Evolutionary conservation across 441 rosid species (phyloP), one percentile per base, ranked within the genome.

Genomic region (Aleurites moluccanus): DNA sequence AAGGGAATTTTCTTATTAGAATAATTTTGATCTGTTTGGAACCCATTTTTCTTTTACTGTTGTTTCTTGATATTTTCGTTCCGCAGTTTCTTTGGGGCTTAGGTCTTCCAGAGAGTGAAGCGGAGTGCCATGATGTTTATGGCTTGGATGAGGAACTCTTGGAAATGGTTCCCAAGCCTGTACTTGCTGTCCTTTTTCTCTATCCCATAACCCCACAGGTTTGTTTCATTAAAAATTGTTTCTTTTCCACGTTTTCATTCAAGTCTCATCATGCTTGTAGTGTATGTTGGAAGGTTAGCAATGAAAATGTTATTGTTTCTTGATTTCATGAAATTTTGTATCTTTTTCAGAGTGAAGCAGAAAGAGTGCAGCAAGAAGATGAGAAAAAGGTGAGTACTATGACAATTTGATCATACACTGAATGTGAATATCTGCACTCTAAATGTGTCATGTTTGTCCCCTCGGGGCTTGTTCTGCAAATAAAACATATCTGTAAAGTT

Each of bases 141-240:
- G 97, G 97, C 6, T 86, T 93, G 75, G 99, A 96, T 59, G 94
- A 86, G 0, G 99, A 92, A 53, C 97, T 93, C 38, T 78, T 96
- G 52, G 94, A 83, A 70, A 91, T 91, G 92, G 97, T 96, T 80
- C 97, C 96, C 0, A 84, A 91, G 80, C 97, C 97, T 76, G 96
- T 92, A 10, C 92, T 90, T 40, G 99, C 98, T 61, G 98, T 96
- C 66, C 84, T 93, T 75, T 92, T 91, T 80, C 97, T 96, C 53
- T 92, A 85, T 80, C 99, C 99, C 10, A 18, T 92, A 66, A 92
- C 96, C 28, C 70, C 85, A 23, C 80, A 89, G 97, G 97, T 93
- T 42, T 80, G 28, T 49, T 75, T 59, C n/a, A 18, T 40, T 38
- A 10, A 71, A 23, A 56, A 52, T 18, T 66, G 11, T 67, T 73